A percentile compares a stretch with the other conserved stretches of the same genome.
These are phyloP conservation scores for Aspergillus terreus DNA, from an alignment of 2,329 filamentous ascomycete genomes.

Conservation along the genomic window DNA sequence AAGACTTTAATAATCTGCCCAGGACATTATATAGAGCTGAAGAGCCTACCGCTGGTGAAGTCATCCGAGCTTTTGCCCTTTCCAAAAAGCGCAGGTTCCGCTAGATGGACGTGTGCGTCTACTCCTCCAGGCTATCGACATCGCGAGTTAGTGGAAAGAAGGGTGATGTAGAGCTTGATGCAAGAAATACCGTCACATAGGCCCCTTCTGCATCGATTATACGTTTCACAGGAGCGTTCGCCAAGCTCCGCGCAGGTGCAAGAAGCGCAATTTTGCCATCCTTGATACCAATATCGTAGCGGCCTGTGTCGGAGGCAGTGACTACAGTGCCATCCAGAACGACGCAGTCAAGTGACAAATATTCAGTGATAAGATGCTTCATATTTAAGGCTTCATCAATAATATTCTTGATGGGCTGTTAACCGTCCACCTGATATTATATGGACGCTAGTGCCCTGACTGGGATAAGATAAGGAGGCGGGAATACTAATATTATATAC, in stretches of 20 bases:
- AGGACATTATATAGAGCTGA: constrained; percentile 10
- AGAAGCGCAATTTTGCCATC: constrained; percentile 37
- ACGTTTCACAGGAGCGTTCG: constrained; percentile 22
- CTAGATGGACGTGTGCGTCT: constrained; percentile 49
- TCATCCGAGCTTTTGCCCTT: constrained; percentile 19
- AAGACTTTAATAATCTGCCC: constrained; percentile 28
- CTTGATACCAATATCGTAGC: constrained; percentile 42
- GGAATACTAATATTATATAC: too few species aligned
- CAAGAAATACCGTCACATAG: constrained; percentile 37
- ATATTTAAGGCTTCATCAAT: neutral
- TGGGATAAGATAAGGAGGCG: too few species aligned
- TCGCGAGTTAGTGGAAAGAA: neutral
- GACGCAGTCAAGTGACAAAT: constrained; percentile 31
- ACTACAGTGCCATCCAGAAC: constrained; percentile 45
- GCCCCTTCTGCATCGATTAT: constrained; percentile 43
- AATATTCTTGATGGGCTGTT: too few species aligned
- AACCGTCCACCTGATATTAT: too few species aligned
- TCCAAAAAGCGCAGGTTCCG: constrained; percentile 25
- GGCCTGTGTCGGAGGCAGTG: constrained; percentile 41
- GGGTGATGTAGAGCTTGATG: neutral
- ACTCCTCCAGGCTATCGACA: constrained; percentile 41
- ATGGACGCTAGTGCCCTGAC: too few species aligned
- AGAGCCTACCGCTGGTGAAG: constrained; percentile 32
- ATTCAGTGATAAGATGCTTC: neutral
- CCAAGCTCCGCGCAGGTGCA: constrained; percentile 37